These are phyloP conservation scores for Microascus cirrosus DNA, from an alignment of 2,329 filamentous ascomycete genomes.

Conservation along the genomic window DNA sequence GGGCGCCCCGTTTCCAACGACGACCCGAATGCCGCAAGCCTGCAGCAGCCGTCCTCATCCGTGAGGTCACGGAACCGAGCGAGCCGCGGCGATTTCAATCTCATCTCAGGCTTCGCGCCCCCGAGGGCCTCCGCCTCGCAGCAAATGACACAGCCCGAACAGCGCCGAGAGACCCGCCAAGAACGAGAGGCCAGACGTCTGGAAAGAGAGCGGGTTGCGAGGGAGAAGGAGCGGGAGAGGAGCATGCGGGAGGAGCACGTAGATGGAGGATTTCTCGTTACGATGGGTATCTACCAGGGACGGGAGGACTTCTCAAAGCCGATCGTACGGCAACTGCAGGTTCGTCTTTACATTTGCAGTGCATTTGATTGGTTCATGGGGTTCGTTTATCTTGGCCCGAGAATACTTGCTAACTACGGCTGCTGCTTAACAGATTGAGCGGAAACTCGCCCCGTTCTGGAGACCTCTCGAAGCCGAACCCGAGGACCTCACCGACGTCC, in stretches of 20 bases:
- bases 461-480: slow-evolving; percentile 83
- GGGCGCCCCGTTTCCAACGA: neutral
- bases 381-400: no score
- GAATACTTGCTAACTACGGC: neutral
- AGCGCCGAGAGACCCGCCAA: slow-evolving; percentile 76
- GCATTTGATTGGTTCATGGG: neutral
- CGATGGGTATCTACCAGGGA: slow-evolving; percentile 85
- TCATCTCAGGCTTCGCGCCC: neutral
- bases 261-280: slow-evolving; percentile 90
- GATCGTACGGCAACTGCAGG: slow-evolving; percentile 81
- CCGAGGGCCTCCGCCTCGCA: neutral
- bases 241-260: slow-evolving; percentile 88
- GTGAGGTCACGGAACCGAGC: neutral
- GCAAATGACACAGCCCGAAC: slow-evolving; percentile 19
- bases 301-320: slow-evolving; percentile 87
- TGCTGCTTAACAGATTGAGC: slow-evolving; percentile 59
- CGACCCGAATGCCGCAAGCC: neutral
- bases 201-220: slow-evolving; percentile 66
- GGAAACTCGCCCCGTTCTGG: slow-evolving; percentile 90
- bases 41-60: neutral
- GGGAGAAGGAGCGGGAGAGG: slow-evolving; percentile 75
- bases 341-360: slow-evolving; percentile 27
- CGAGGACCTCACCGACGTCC: slow-evolving; percentile 83
- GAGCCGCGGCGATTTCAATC: slow-evolving; percentile 3
- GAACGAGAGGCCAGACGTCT: slow-evolving; percentile 79